Evolutionary conservation across 2,329 filamentous ascomycete genomes (phyloP), one percentile per base, ranked within the genome.

Genomic region (Plenodomus lindquistii): DNA sequence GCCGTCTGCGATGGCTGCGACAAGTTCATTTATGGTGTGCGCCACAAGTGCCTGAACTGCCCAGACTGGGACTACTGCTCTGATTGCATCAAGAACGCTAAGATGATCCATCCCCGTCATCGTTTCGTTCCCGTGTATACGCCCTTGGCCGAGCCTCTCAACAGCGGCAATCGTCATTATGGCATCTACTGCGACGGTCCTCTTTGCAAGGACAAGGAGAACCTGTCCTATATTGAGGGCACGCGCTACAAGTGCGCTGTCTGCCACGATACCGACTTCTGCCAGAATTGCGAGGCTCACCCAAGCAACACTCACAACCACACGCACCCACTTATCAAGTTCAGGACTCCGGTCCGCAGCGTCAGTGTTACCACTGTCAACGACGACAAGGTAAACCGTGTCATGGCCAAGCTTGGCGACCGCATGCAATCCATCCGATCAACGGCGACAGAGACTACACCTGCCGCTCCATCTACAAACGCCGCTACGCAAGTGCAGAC

Each of bases 21-120:
- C 63, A 87, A 84, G 81, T 85, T 85, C 71, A 94, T 99, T 65
- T 80, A 82, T 61, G 95, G 94, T 62, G 81, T 96, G 48, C 93
- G 94, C 61, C 88, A 97, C 83, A 99, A 99, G 81, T 99, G 94
- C 73, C 80, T 97, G 57, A 87, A 91, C 70, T 99, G 94, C 78
- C 94, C 95, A 37, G 94, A 99, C 73, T 99, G 91, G 88, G 94
- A 99, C 67, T 97, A 89, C 76, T 99, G 94, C 79, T 81, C 82
- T 19, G 78, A 83, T 8, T 99, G 95, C 74, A 73, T 90, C 49
- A 75, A 80, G 62, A 83, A 81, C 58, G 87, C 89, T 37, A 73
- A 75, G 51, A 80, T 84, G 62, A 84, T 82, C 41, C 95, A 99
- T 71, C 85, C 89, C 16, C 81, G 82, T 46, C 94, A 99, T 73